phyloP scores from a whole-genome alignment of 2,329 filamentous ascomycete species.

The Aspergillus pseudotamarii region DNA sequence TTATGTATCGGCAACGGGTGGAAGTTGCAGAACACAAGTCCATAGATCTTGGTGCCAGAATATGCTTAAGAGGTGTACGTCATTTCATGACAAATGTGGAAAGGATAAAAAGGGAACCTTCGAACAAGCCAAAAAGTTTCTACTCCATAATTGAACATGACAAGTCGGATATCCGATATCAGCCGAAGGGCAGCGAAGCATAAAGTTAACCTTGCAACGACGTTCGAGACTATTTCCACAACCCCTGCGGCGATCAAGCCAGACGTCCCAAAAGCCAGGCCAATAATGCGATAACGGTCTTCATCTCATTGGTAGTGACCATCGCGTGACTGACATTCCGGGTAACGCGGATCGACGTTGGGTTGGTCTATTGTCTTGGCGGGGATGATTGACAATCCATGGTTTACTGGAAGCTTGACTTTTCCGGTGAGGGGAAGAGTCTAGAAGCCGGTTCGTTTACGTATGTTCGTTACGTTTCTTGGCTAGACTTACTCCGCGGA shows the following conservation, averaged over 20 bases:
- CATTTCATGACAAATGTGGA: too few species aligned
- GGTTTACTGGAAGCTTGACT: background rate
- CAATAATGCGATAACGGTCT: background rate
- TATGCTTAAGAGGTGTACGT: too few species aligned
- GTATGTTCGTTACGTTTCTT: background rate
- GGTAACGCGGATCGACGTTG: background rate
- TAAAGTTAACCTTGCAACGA: background rate
- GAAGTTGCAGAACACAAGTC: too few species aligned
- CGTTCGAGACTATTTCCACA: background rate
- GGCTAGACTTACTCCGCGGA: background rate
- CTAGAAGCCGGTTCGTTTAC: background rate
- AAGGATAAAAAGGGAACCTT: too few species aligned
- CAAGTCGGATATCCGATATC: background rate
- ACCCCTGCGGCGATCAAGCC: background rate
- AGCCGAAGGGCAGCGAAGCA: background rate
- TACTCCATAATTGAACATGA: too few species aligned
- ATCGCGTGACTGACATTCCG: background rate
- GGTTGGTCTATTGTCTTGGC: conserved; percentile 8
- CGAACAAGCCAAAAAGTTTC: too few species aligned
- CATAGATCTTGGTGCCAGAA: too few species aligned
- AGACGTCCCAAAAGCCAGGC: background rate
- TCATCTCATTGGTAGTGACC: background rate
- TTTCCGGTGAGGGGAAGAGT: background rate
- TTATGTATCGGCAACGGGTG: too few species aligned
- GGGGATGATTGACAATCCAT: background rate